A percentile compares a stretch with the other conserved stretches of the same genome.
Conservation (phyloP, 2,329 filamentous ascomycete genomes). For the Paracamarosporium sp. region DNA sequence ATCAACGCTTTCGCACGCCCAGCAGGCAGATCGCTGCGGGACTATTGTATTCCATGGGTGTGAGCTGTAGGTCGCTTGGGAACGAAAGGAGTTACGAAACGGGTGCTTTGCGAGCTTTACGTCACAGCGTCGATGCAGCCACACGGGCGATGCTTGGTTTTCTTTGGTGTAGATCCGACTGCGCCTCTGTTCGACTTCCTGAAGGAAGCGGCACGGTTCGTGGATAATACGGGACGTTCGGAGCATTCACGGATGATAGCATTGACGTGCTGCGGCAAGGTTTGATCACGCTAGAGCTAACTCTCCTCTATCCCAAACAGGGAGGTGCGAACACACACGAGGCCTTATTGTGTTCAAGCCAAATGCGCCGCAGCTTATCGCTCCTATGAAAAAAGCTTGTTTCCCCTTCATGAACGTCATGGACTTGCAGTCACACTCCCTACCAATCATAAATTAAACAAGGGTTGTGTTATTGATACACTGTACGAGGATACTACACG, state of each 20-base stretch:
- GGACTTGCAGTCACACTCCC: neutral
- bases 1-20: neutral
- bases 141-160: neutral
- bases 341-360: neutral
- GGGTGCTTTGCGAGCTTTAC: neutral
- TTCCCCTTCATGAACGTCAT: neutral
- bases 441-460: neutral
- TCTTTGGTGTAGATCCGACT: too few relatives aligned
- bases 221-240: too few relatives aligned
- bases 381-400: neutral
- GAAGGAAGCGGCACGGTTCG: too few relatives aligned
- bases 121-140: neutral
- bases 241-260: neutral
- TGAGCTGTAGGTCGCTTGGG: too few relatives aligned
- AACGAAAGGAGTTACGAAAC: neutral
- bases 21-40: neutral
- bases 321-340: neutral
- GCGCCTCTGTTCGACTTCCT: too few relatives aligned
- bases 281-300: neutral
- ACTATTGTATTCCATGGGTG: neutral
- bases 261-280: neutral
- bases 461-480: neutral
- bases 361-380: constrained; percentile 1
- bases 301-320: neutral
- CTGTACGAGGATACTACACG: neutral